Evolutionary conservation across 192 early-diverging fungal species (phyloP).

Genomic region (Linnemannia zychae): DNA sequence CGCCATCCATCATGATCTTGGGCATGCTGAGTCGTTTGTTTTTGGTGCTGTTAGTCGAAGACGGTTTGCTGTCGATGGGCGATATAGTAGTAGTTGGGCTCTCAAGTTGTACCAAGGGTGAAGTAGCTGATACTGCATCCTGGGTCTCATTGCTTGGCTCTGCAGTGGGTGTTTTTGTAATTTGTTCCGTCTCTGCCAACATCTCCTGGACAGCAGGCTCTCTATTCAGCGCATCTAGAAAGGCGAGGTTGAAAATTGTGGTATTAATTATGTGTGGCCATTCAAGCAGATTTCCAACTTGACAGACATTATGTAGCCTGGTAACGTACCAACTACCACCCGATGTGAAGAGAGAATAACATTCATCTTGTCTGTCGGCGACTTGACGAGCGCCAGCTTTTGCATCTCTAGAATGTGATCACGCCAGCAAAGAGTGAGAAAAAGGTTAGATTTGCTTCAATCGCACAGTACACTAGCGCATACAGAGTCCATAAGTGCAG

Average conservation of each 20-base stretch:
- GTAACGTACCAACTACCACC: conserved; percentile 59
- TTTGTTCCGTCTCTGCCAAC: conserved; percentile 14
- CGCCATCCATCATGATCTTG: conserved; percentile 42
- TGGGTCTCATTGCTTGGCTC: background rate
- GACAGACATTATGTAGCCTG: background rate
- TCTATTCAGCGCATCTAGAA: conserved; percentile 33
- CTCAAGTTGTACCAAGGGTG: background rate
- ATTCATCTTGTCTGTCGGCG: conserved; percentile 61
- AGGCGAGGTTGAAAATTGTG: background rate
- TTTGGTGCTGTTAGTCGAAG: background rate
- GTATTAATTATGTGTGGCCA: background rate
- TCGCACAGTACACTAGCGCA: background rate
- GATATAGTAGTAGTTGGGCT: background rate
- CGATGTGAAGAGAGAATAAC: conserved; percentile 57
- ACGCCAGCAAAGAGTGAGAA: background rate
- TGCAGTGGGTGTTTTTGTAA: background rate
- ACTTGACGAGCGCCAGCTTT: conserved; percentile 52
- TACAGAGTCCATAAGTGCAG: background rate
- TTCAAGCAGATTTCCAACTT: background rate
- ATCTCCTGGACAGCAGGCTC: conserved; percentile 48
- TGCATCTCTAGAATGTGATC: conserved; percentile 40
- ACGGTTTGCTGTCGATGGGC: background rate
- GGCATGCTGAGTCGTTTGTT: conserved; percentile 31
- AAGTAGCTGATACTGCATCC: background rate
- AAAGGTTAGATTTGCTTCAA: background rate